Evolutionary conservation across 2,329 filamentous ascomycete genomes (phyloP), one percentile per base, ranked within the genome.

Genomic region (Keithomyces neogunnii): DNA sequence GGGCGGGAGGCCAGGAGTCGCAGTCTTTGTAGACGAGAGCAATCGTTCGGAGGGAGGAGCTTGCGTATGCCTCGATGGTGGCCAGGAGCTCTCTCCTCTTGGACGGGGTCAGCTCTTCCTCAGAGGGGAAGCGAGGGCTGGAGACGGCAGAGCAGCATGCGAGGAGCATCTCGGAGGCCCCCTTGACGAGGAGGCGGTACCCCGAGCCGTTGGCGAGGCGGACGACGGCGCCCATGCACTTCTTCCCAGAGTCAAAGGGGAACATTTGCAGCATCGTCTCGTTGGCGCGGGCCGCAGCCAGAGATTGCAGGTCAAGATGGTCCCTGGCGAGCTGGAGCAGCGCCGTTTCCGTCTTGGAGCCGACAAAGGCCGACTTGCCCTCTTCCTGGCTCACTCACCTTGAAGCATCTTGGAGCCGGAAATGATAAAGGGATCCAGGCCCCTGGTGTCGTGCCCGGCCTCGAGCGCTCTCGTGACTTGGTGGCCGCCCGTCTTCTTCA

Each of bases 1-100:
- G 70, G 54, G 85, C 79, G 19, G 75, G 84, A n/a, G 87, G 86
- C 81, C 85, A 88, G 50, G 69, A 72, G 29, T 81, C 74, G 53
- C 86, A 88, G 56, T 92, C 88, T 44, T 80, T 78, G 66, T 88
- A 90, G 3, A 86, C 75, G 55, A 90, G 73, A 19, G 80, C 86
- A 51, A 91, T 89, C 1, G 86, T 89, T 48, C 88, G 81, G 7
- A 91, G 75, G n/a, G 86, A 88, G 38, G 78, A 71, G 28, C 72
- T 73, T 11, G 81, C 81, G 57, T 84, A 85, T 5, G 71, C 68
- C 42, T 76, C 73, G 56, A 85, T 84, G 44, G 78, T 65, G 19
- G 68, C 60, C 44, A 71, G 70, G 10, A 84, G 64, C 0, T 70
- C 72, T 29, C 80, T 71, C 29, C 74, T 71, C 53, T 82, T 77